Base-by-base conservation (phyloP, 2,329 filamentous ascomycete genomes). In the Tolypocladium amazonense region DNA sequence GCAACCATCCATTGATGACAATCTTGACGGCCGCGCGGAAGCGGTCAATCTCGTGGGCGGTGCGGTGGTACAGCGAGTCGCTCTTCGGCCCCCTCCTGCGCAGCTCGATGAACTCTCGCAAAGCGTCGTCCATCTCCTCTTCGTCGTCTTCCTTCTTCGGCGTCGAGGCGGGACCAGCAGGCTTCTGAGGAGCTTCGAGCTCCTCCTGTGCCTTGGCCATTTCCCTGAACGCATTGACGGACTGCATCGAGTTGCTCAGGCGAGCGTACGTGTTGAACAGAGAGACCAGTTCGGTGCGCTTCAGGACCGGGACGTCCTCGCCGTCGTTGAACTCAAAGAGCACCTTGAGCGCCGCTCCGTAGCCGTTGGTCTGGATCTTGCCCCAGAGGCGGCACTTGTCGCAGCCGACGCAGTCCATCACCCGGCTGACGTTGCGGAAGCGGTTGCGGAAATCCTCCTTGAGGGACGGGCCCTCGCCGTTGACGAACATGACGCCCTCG, bases 331-430 rank as follows among this genome's bases (percentile, higher is more conserved):
- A 94, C 73, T 99, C 94, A 68, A 99, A 99, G 1, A 99, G 81
- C 5, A 99, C 88, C 76, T 99, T 99, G 63, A 99, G 78, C 0
- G 94, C 94, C 0, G 94, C 91, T 56, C 94, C 94, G 71, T 97
- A 97, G 2, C 94, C 94, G 15, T 90, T 89, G 0, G 92, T 96
- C 76, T 99, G 94, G 43, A 99, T 77, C 76, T 99, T 99, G 56
- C 94, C 94, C 94, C 94, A 99, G 2, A 99, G 85, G 11, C 94
- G 87, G 76, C 94, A 99, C 77, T 99, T 99, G 77, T 99, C 94
- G 74, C 94, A 99, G 53, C 94, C 94, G 25, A 97, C 93, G 67
- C 94, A 99, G 74, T 99, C 94, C 94, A 99, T 99, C 64, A 97
- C 82, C 47, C 94, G 87, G 72, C 90, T 96, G 62, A 99, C 90